Evolutionary conservation across 2,329 filamentous ascomycete genomes (phyloP).

Genomic region (Cryphonectria parasitica): DNA sequence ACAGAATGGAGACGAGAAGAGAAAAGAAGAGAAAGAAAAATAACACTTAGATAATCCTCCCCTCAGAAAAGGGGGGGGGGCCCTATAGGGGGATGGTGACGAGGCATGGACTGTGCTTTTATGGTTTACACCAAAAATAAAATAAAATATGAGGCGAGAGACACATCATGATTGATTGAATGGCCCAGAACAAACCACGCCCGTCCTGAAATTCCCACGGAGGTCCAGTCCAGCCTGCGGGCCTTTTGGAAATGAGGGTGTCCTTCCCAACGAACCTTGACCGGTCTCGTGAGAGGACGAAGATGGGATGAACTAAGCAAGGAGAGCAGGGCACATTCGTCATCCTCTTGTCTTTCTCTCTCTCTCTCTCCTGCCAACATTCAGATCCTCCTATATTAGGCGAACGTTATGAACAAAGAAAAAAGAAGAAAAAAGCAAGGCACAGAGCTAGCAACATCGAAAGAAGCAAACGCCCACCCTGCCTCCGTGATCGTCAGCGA

Average conservation of each 20-base stretch:
- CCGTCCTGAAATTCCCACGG: neutral
- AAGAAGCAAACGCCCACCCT: neutral
- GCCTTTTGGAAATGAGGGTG: neutral
- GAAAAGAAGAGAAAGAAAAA: neutral
- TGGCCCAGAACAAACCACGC: neutral
- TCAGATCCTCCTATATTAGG: neutral
- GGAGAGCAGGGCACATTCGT: neutral
- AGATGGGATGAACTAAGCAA: too few relatives aligned
- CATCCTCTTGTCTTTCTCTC: neutral
- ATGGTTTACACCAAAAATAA: neutral
- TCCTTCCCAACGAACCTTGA: neutral
- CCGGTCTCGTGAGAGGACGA: neutral
- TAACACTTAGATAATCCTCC: neutral
- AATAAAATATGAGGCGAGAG: neutral
- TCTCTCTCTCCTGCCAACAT: neutral
- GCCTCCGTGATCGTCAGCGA: neutral
- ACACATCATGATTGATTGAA: neutral
- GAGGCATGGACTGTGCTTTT: neutral
- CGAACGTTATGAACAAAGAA: neutral
- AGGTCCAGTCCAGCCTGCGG: neutral
- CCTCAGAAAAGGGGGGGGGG: neutral
- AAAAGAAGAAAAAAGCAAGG: neutral
- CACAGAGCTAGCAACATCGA: neutral
- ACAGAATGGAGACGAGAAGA: neutral
- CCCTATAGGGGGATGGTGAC: neutral